phyloP scores from a whole-genome alignment of 2,329 filamentous ascomycete genomes.

The Aspergillus sp. region DNA sequence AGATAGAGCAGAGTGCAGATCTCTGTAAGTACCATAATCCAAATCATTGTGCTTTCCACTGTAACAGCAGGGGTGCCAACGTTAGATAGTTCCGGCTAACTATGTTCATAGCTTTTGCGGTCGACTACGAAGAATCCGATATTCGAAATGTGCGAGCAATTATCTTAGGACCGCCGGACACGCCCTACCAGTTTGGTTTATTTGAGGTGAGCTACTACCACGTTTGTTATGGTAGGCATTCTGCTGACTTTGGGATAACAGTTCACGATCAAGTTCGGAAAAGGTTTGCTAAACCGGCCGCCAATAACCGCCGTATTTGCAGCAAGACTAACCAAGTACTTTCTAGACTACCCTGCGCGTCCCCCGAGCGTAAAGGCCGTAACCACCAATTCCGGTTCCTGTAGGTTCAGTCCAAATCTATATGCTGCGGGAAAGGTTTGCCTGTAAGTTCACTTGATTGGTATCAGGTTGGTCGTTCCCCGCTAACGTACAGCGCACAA shows the following conservation, averaged over 20 bases:
- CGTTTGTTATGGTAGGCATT: not conserved
- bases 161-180: slow-evolving; percentile 89
- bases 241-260: slow-evolving; percentile 34
- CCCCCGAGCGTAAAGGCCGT: slow-evolving; percentile 63
- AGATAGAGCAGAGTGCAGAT: slow-evolving; percentile 80
- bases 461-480: not conserved
- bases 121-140: slow-evolving; percentile 83
- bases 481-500: slow-evolving; percentile 19
- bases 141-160: slow-evolving; percentile 84
- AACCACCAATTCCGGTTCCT: slow-evolving; percentile 85
- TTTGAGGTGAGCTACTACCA: slow-evolving; percentile 68
- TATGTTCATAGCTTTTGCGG: slow-evolving; percentile 69
- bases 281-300: slow-evolving; percentile 53
- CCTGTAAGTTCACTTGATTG: slow-evolving; percentile 58
- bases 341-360: slow-evolving; percentile 75
- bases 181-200: slow-evolving; percentile 95
- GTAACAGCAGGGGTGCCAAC: not conserved
- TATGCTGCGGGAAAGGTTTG: slow-evolving; percentile 91
- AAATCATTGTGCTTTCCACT: not conserved
- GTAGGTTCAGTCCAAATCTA: slow-evolving; percentile 95
- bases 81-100: slow-evolving; percentile 3
- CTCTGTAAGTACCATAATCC: slow-evolving; percentile 61
- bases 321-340: not conserved
- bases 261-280: slow-evolving; percentile 76
- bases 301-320: not conserved